Percentiles rank a stretch among this genome's conserved stretches.
These are phyloP conservation scores for Spizellomyces punctatus DNA, from an alignment of 192 early-diverging fungal species.

Conservation along the genomic window DNA sequence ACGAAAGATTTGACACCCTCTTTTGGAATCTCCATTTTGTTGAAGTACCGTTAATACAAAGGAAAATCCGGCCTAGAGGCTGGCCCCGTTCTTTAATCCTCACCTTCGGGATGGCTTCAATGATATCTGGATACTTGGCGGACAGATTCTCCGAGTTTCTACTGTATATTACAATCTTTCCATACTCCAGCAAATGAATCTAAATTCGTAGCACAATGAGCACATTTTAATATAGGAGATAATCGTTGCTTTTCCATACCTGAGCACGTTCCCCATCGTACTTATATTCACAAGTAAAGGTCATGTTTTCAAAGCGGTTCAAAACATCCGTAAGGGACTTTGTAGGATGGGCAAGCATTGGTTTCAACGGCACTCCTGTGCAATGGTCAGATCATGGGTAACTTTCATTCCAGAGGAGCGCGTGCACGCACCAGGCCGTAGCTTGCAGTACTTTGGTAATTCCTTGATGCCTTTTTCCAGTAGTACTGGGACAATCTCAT, in stretches of 20 bases:
- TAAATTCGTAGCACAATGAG: conserved; percentile 29
- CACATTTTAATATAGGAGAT: background rate
- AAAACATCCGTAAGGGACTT: conserved; percentile 91
- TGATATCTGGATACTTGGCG: conserved; percentile 91
- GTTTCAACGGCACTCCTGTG: conserved; percentile 93
- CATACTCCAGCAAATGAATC: conserved; percentile 84
- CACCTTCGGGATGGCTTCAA: conserved; percentile 74
- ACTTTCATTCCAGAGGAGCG: background rate
- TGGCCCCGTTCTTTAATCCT: no score
- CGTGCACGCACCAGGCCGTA: conserved; percentile 72
- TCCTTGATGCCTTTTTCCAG: conserved; percentile 73
- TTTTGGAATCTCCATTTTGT: conserved; percentile 49
- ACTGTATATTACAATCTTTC: conserved; percentile 81
- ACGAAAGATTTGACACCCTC: conserved; percentile 81
- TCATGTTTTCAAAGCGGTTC: conserved; percentile 88
- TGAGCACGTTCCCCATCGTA: conserved; percentile 97
- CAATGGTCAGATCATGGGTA: background rate
- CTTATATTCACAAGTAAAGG: conserved; percentile 98
- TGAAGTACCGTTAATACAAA: no score
- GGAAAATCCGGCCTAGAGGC: no score
- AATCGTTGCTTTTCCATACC: conserved; percentile 43
- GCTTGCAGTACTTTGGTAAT: conserved; percentile 77
- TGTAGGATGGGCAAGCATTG: conserved; percentile 99
- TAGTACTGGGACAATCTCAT: conserved; percentile 85
- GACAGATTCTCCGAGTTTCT: conserved; percentile 96